phyloP scores from a whole-genome alignment of 2,329 filamentous ascomycete genomes.

The Penicillium sp. region DNA sequence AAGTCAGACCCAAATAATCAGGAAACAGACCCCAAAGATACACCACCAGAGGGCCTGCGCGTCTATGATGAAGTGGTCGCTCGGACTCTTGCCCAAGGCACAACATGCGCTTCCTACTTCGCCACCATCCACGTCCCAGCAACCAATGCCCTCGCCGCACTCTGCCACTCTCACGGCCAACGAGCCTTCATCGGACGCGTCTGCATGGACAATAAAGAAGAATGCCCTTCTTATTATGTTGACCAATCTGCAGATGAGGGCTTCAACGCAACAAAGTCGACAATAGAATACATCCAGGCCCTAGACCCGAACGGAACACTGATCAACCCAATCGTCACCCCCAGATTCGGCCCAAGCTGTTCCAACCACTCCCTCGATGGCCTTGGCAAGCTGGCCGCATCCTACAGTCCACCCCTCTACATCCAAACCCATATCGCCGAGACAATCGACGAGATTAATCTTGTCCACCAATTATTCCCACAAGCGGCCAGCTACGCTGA shows the following conservation, averaged over 20 bases:
- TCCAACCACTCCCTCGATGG: slow-evolving; percentile 55
- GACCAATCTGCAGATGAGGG: slow-evolving; percentile 66
- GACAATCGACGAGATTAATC: slow-evolving; percentile 69
- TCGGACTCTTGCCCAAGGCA: slow-evolving; percentile 83
- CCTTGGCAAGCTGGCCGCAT: slow-evolving; percentile 65
- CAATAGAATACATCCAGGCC: slow-evolving; percentile 63
- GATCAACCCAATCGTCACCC: slow-evolving; percentile 77
- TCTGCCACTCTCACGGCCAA: slow-evolving; percentile 79
- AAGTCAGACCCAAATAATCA: slow-evolving; percentile 14
- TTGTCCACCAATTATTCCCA: slow-evolving; percentile 72
- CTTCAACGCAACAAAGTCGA: slow-evolving; percentile 57
- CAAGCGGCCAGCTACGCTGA: slow-evolving; percentile 64
- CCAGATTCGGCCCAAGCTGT: slow-evolving; percentile 61
- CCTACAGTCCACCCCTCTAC: slow-evolving; percentile 58
- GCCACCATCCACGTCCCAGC: slow-evolving; percentile 83
- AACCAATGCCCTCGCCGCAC: slow-evolving; percentile 86
- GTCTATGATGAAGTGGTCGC: slow-evolving; percentile 79
- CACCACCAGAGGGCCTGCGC: slow-evolving; percentile 25
- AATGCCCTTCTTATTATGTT: slow-evolving; percentile 74
- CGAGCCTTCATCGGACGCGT: slow-evolving; percentile 87
- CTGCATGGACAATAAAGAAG: slow-evolving; percentile 77
- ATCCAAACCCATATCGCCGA: slow-evolving; percentile 91
- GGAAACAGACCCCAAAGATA: slow-evolving; percentile 18
- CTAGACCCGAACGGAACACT: slow-evolving; percentile 66
- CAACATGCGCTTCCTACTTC: slow-evolving; percentile 92